Conservation (phyloP, 108 stramenopile species). For the Pseudonitzschia pungens region DNA sequence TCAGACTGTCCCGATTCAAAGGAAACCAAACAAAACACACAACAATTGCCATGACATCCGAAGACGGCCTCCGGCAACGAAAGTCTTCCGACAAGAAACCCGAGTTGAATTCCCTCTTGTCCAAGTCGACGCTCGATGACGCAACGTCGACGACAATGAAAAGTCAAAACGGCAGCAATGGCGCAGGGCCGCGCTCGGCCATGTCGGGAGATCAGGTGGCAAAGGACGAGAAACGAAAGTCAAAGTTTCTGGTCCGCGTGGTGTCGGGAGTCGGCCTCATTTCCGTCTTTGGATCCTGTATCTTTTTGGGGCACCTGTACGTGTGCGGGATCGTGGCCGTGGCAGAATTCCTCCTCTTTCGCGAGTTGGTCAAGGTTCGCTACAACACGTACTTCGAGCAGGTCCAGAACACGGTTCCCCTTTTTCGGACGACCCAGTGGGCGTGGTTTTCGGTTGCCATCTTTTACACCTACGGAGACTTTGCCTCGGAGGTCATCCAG, state of each 20-base stretch:
- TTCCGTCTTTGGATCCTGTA: constrained; percentile 48
- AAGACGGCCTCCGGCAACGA: neutral
- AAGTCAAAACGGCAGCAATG: neutral
- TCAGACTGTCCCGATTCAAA: neutral
- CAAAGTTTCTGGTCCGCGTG: constrained; percentile 54
- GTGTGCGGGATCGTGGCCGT: constrained; percentile 75
- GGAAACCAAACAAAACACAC: neutral
- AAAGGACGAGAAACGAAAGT: constrained; percentile 53
- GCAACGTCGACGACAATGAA: neutral
- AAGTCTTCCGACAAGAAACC: neutral
- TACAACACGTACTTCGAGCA: constrained; percentile 72
- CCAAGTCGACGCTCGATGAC: neutral
- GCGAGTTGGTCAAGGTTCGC: constrained; percentile 94
- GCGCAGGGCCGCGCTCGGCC: constrained; percentile 2
- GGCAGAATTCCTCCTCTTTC: constrained; percentile 83
- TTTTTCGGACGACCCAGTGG: constrained; percentile 98
- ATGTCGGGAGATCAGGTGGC: constrained; percentile 31
- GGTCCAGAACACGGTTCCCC: constrained; percentile 88
- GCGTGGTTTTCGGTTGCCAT: constrained; percentile 93
- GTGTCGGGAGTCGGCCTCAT: constrained; percentile 58
- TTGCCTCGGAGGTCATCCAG: constrained; percentile 67
- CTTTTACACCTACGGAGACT: constrained; percentile 89
- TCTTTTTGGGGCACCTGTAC: constrained; percentile 81
- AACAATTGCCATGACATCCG: neutral
- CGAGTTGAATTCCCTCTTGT: neutral